phyloP scores from a whole-genome alignment of 495 filamentous ascomycete species.

The Lichenothelia convexa region DNA sequence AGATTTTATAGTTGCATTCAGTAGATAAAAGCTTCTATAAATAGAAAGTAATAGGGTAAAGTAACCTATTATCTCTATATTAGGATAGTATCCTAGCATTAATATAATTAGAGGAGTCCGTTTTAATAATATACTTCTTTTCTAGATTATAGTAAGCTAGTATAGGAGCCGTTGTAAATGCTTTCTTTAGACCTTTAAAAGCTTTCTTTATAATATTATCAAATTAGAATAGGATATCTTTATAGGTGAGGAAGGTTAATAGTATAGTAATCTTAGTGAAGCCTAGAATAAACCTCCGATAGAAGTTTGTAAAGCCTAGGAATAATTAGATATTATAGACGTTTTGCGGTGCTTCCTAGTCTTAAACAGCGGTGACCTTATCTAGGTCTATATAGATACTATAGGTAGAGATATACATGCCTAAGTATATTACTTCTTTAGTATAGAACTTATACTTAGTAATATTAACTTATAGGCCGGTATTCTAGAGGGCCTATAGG shows the following conservation, averaged over 20 bases:
- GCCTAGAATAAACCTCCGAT: slow-evolving; percentile 1
- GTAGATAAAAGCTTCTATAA: slow-evolving; percentile 1
- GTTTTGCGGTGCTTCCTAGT: not conserved
- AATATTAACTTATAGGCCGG: slow-evolving; percentile 6
- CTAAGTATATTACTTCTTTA: slow-evolving; percentile 6
- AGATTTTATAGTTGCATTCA: slow-evolving; percentile 7
- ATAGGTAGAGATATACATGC: slow-evolving; percentile 4
- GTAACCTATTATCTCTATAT: not conserved
- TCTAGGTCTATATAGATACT: slow-evolving; percentile 6
- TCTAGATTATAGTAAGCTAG: slow-evolving; percentile 1
- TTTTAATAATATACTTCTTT: slow-evolving; percentile 2
- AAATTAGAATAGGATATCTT: not conserved
- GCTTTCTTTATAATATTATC: not conserved
- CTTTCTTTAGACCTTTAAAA: too few species aligned
- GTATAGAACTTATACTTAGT: slow-evolving; percentile 9
- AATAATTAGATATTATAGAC: slow-evolving; percentile 1
- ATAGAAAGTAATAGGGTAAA: slow-evolving; percentile 5
- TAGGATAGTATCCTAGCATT: slow-evolving; percentile 2
- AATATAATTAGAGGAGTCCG: slow-evolving; percentile 2
- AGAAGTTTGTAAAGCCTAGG: slow-evolving; percentile 7
- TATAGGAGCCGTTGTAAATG: slow-evolving; percentile 4
- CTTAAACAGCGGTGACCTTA: slow-evolving; percentile 1
- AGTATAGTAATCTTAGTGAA: slow-evolving; percentile 1
- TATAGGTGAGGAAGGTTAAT: not conserved
- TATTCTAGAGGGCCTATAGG: slow-evolving; percentile 2